A percentile compares a stretch with the other conserved stretches of the same genome.
These are phyloP conservation scores for Sugiyamaella marilandica DNA, from an alignment of 805 yeast genomes.

Conservation along the genomic window DNA sequence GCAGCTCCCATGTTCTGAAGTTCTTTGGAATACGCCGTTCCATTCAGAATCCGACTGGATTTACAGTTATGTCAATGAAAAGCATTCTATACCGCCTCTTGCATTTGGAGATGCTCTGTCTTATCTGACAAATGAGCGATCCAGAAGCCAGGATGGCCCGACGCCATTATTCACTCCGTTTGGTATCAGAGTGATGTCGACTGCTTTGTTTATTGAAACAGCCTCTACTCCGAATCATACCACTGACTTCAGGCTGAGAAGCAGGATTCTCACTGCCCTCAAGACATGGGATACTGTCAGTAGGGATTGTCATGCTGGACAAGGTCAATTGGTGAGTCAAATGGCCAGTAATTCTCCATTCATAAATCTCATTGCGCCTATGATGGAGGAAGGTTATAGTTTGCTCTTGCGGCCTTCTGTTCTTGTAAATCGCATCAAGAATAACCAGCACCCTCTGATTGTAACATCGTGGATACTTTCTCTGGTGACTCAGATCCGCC, in stretches of 20 bases:
- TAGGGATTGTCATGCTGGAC: constrained; percentile 21
- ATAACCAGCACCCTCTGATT: constrained; percentile 22
- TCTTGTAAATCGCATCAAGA: constrained; percentile 7
- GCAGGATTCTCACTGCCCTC: constrained; percentile 1
- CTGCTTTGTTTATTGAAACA: constrained; percentile 26
- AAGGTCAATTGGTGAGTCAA: constrained; percentile 17
- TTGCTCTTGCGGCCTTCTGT: constrained; percentile 5
- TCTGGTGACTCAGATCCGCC: constrained; percentile 17
- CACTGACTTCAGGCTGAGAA: constrained; percentile 9
- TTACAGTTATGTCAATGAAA: constrained; percentile 8
- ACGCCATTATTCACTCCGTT: constrained; percentile 18
- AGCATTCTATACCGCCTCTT: constrained; percentile 7
- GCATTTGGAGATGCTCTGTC: constrained; percentile 21
- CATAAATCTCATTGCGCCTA: constrained; percentile 12
- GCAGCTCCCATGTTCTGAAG: constrained; percentile 31
- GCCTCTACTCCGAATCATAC: constrained; percentile 8
- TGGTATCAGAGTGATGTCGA: constrained; percentile 23
- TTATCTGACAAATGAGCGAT: constrained; percentile 9
- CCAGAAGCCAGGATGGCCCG: background rate
- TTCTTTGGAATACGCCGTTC: constrained; percentile 28
- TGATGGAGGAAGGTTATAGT: constrained; percentile 14
- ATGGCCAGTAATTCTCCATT: constrained; percentile 10
- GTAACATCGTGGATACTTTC: constrained; percentile 16
- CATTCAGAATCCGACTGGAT: constrained; percentile 23
- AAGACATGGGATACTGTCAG: constrained; percentile 9